A percentile compares a stretch with the other conserved stretches of the same genome.
phyloP scores from a whole-genome alignment of 257 asterid genomes.

The Jasminum sambac region DNA sequence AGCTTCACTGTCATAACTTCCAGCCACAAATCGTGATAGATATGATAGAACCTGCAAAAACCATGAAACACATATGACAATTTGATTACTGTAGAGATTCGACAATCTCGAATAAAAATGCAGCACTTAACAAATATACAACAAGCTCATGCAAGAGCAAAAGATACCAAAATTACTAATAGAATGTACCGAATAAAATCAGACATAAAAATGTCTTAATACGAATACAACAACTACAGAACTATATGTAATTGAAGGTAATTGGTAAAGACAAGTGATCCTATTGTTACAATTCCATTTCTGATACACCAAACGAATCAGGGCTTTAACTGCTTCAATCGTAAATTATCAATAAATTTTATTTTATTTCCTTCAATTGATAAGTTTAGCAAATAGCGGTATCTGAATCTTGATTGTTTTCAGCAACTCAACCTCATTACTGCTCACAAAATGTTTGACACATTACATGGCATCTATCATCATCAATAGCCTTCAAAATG shows the following conservation, averaged over 20 bases:
- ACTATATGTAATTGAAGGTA: not conserved
- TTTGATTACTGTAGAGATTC: slow-evolving; percentile 11
- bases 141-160: not conserved
- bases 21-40: slow-evolving; percentile 98
- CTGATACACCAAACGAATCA: slow-evolving; percentile 9
- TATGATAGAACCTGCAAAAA: slow-evolving; percentile 88
- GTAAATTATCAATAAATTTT: not conserved
- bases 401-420: not conserved
- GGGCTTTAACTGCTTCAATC: not conserved
- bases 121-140: not conserved
- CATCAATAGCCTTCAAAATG: not conserved
- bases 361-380: not conserved
- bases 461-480: not conserved
- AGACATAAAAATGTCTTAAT: not conserved
- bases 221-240: not conserved
- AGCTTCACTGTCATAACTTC: slow-evolving; percentile 99
- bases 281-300: not conserved
- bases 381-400: not conserved
- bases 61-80: slow-evolving; percentile 13
- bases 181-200: not conserved
- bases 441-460: not conserved
- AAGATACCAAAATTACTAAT: too few species aligned
- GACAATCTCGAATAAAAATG: slow-evolving; percentile 6
- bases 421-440: not conserved
- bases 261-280: not conserved